phyloP scores from a whole-genome alignment of 2,329 filamentous ascomycete genomes.

The Coniella vitis region DNA sequence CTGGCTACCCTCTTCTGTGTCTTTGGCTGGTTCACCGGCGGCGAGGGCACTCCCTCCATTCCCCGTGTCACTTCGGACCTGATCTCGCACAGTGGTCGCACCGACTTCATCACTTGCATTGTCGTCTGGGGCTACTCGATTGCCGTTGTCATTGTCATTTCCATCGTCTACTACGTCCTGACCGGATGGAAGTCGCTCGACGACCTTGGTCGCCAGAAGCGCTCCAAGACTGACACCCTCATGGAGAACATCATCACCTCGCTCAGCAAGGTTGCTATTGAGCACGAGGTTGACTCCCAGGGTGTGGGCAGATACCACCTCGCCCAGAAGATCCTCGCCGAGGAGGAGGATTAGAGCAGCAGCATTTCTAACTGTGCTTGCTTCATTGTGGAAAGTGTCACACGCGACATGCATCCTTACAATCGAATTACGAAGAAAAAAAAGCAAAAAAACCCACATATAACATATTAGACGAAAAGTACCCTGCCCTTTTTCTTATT shows the following conservation, averaged over 20 bases:
- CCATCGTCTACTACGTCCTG: conserved; percentile 57
- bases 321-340: conserved; percentile 15
- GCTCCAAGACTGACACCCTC: conserved; percentile 52
- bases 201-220: conserved; percentile 56
- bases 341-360: conserved; percentile 16
- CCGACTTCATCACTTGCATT: conserved; percentile 54
- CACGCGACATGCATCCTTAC: no score
- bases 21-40: conserved; percentile 65
- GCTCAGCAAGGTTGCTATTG: conserved; percentile 55
- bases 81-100: conserved; percentile 33
- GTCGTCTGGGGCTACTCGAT: conserved; percentile 60
- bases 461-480: no score
- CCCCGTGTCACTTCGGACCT: conserved; percentile 28
- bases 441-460: not conserved
- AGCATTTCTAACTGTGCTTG: not conserved
- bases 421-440: no score
- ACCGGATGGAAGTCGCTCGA: conserved; percentile 52
- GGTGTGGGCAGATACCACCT: conserved; percentile 33
- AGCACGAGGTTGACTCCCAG: conserved; percentile 48
- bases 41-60: conserved; percentile 28
- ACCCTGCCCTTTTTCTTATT: no score
- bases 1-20: conserved; percentile 67
- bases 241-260: conserved; percentile 62
- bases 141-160: conserved; percentile 57
- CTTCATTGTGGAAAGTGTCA: not conserved